phyloP scores from a whole-genome alignment of 1,139 yeast genomes.

The Suhomyces yuchorum region DNA sequence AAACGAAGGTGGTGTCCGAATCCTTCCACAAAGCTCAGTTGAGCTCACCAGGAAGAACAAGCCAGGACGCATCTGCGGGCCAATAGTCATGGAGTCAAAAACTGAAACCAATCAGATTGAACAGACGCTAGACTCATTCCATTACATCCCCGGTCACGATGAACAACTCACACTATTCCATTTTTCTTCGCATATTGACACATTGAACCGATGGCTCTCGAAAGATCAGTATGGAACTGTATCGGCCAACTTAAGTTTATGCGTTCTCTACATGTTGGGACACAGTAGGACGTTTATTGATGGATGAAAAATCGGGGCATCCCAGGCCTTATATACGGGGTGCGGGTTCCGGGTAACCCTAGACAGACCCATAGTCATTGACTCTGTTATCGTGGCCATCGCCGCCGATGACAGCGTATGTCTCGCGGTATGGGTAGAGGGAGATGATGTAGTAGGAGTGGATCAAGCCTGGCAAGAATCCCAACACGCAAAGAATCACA shows the following conservation, averaged over 20 bases:
- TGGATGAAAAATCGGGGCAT: conserved; percentile 1
- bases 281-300: conserved; percentile 11
- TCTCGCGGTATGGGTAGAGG: conserved; percentile 52
- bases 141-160: neutral
- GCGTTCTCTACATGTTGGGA: conserved; percentile 25
- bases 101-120: conserved; percentile 1
- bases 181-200: conserved; percentile 52
- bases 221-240: conserved; percentile 16
- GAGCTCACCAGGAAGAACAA: conserved; percentile 3
- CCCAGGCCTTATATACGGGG: conserved; percentile 1
- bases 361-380: conserved; percentile 28
- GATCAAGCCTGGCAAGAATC: conserved; percentile 78
- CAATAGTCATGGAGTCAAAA: conserved; percentile 4
- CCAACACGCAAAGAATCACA: conserved; percentile 71
- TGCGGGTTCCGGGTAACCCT: conserved; percentile 16
- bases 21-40: neutral
- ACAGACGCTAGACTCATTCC: neutral
- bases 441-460: conserved; percentile 65
- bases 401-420: conserved; percentile 31
- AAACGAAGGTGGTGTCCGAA: conserved; percentile 4
- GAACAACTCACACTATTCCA: conserved; percentile 10
- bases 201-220: conserved; percentile 49
- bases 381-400: conserved; percentile 34
- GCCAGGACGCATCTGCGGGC: neutral
- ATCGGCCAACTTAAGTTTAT: conserved; percentile 51